Conservation (phyloP, 805 yeast genomes). For the Metschnikowia noctiluminum region DNA sequence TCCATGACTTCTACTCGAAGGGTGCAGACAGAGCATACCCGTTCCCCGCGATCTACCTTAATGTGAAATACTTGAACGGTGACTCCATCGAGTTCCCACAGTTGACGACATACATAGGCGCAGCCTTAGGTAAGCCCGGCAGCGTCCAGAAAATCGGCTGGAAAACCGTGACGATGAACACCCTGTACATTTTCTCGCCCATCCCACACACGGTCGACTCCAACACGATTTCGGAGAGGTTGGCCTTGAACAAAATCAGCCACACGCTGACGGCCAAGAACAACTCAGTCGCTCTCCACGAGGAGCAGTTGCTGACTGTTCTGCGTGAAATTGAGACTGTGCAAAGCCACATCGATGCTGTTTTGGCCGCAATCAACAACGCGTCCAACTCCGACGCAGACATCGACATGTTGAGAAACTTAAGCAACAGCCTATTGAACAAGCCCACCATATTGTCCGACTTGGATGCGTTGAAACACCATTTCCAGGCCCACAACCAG, state of each 20-base stretch:
- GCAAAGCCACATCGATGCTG: slow-evolving; percentile 45
- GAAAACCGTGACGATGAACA: slow-evolving; percentile 32
- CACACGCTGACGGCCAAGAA: slow-evolving; percentile 30
- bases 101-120: slow-evolving; percentile 69
- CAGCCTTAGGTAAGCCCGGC: slow-evolving; percentile 61
- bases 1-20: slow-evolving; percentile 76
- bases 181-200: slow-evolving; percentile 67
- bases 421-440: slow-evolving; percentile 54
- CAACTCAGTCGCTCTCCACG: slow-evolving; percentile 24
- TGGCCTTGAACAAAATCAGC: slow-evolving; percentile 48
- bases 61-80: slow-evolving; percentile 57
- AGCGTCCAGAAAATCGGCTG: slow-evolving; percentile 36
- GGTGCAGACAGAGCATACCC: slow-evolving; percentile 70
- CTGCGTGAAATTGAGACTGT: slow-evolving; percentile 45
- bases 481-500: slow-evolving; percentile 69
- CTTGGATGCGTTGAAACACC: slow-evolving; percentile 50
- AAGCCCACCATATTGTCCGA: slow-evolving; percentile 50
- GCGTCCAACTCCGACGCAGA: slow-evolving; percentile 41
- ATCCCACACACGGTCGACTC: slow-evolving; percentile 63
- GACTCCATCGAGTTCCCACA: slow-evolving; percentile 49
- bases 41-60: slow-evolving; percentile 73
- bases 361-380: slow-evolving; percentile 47
- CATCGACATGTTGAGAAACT: slow-evolving; percentile 60
- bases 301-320: slow-evolving; percentile 42
- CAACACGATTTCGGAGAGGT: slow-evolving; percentile 49